phyloP scores from a whole-genome alignment of 2,329 filamentous ascomycete genomes.

The Penicillium aurantiogriseum region DNA sequence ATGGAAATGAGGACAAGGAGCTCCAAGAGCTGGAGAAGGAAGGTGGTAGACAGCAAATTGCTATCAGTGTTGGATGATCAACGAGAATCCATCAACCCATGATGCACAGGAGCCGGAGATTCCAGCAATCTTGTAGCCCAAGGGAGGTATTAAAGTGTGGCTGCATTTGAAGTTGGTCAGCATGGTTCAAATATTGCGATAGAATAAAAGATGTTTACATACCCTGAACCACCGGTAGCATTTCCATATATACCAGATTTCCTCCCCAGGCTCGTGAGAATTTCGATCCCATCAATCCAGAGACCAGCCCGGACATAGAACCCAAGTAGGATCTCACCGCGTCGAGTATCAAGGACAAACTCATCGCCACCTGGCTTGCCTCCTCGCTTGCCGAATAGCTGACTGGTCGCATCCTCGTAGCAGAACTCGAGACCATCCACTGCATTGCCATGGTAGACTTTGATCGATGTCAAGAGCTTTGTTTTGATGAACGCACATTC shows the following conservation, averaged over 20 bases:
- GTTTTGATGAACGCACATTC: slow-evolving; percentile 65
- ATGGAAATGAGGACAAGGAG: background rate
- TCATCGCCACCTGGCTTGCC: slow-evolving; percentile 68
- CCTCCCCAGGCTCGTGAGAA: slow-evolving; percentile 84
- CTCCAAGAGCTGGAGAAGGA: background rate
- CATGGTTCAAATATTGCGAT: background rate
- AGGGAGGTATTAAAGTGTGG: slow-evolving; percentile 81
- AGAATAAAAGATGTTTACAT: slow-evolving; percentile 44
- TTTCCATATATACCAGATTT: slow-evolving; percentile 86
- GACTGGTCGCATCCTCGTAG: slow-evolving; percentile 81
- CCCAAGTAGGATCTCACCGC: slow-evolving; percentile 82
- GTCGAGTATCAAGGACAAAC: slow-evolving; percentile 77
- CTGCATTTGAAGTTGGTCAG: slow-evolving; percentile 47
- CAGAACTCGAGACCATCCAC: slow-evolving; percentile 88
- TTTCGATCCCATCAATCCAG: slow-evolving; percentile 84
- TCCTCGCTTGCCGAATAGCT: slow-evolving; percentile 81
- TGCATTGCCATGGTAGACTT: slow-evolving; percentile 72
- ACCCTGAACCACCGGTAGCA: slow-evolving; percentile 74
- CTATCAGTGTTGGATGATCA: slow-evolving; percentile 69
- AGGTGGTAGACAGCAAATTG: background rate
- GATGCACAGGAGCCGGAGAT: slow-evolving; percentile 75
- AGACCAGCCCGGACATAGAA: slow-evolving; percentile 77
- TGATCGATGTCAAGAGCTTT: slow-evolving; percentile 71
- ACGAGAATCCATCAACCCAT: slow-evolving; percentile 82
- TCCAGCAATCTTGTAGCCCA: slow-evolving; percentile 84